Percentiles rank a stretch among this genome's conserved stretches.
Conservation (phyloP, 495 filamentous ascomycete species). For the Penicillium roqueforti region DNA sequence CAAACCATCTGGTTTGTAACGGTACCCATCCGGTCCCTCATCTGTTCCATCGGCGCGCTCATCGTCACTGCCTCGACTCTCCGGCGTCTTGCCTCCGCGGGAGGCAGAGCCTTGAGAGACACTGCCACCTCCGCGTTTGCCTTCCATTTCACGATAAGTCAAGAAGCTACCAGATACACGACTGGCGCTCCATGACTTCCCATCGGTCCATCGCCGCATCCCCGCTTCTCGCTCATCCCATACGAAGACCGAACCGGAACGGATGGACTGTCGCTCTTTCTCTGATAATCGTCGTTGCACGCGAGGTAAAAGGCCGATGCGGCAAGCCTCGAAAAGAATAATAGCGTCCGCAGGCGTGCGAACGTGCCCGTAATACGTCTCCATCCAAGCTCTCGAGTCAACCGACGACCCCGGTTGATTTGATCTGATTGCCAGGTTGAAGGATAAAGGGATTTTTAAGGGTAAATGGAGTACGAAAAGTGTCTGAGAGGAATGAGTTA, state of each 20-base stretch:
- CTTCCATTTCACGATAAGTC: constrained; percentile 98
- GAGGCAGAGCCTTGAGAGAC: constrained; percentile 51
- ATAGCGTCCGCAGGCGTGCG: constrained; percentile 92
- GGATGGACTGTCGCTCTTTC: constrained; percentile 92
- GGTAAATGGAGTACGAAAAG: constrained; percentile 1
- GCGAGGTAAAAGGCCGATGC: constrained; percentile 80
- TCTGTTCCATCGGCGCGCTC: constrained; percentile 65
- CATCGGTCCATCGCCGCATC: constrained; percentile 98
- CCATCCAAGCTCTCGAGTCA: constrained; percentile 58
- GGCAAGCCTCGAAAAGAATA: constrained; percentile 94
- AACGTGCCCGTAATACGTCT: constrained; percentile 92
- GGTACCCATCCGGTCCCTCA: constrained; percentile 89
- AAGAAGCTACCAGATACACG: constrained; percentile 96
- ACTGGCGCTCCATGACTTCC: constrained; percentile 98
- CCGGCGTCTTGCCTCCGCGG: constrained; percentile 71
- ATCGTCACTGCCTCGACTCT: constrained; percentile 77
- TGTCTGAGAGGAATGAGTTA: not conserved
- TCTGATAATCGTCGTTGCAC: constrained; percentile 93
- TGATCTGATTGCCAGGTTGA: constrained; percentile 29
- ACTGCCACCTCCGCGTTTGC: constrained; percentile 71
- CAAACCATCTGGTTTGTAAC: constrained; percentile 93
- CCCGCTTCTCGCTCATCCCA: constrained; percentile 99
- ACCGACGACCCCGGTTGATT: constrained; percentile 25
- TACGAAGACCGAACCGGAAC: constrained; percentile 94
- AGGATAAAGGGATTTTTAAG: constrained; percentile 1